These are phyloP conservation scores for Colletotrichum viniferum DNA, from an alignment of 2,329 filamentous ascomycete genomes.

Conservation along the genomic window DNA sequence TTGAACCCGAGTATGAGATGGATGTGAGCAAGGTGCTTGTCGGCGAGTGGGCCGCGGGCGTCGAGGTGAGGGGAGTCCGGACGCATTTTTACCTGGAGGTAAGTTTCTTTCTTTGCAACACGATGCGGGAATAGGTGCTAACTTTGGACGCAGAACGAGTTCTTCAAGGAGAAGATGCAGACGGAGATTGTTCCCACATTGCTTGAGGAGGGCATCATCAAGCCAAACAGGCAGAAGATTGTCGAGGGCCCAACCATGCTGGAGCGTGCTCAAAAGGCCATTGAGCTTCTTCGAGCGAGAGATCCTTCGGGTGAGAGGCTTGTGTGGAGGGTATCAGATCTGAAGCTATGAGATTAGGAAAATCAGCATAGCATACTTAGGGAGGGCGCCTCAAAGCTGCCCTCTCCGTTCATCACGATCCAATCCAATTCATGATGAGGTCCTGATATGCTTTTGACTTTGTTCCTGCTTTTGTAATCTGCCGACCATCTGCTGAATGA, in stretches of 20 bases:
- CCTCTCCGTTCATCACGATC: not conserved
- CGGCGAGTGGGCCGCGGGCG: slow-evolving; percentile 55
- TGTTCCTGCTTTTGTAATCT: slow-evolving; percentile 23
- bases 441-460: slow-evolving; percentile 14
- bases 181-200: slow-evolving; percentile 58
- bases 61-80: slow-evolving; percentile 57
- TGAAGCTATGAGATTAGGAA: not conserved
- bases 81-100: slow-evolving; percentile 59
- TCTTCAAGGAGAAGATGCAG: slow-evolving; percentile 59
- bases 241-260: slow-evolving; percentile 43
- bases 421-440: not conserved
- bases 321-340: slow-evolving; percentile 36
- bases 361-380: fast-evolving
- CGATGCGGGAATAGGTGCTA: not conserved
- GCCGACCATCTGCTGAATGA: slow-evolving; percentile 23
- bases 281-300: slow-evolving; percentile 37
- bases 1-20: slow-evolving; percentile 59
- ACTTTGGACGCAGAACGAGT: slow-evolving; percentile 48
- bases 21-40: slow-evolving; percentile 39
- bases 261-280: slow-evolving; percentile 43
- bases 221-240: slow-evolving; percentile 45
- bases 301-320: slow-evolving; percentile 46
- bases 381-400: not conserved
- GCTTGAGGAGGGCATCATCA: slow-evolving; percentile 40
- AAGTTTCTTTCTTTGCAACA: slow-evolving; percentile 22